These are phyloP conservation scores for Termitomyces sp. DNA, from an alignment of 768 basidiomycete genomes.

Conservation along the genomic window DNA sequence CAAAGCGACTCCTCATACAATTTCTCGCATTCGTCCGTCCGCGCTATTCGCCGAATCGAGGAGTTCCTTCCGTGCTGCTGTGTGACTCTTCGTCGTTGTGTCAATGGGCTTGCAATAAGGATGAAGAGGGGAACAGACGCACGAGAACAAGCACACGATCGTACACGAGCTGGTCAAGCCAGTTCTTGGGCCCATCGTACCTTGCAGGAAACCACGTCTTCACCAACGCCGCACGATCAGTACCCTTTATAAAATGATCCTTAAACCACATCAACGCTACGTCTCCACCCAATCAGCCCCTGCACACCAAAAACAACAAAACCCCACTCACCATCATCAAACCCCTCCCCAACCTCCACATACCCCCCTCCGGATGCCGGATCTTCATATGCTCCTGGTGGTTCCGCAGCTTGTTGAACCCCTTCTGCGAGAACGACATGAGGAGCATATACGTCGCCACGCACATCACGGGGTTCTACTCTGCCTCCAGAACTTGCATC, in stretches of 20 bases:
- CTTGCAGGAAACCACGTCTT: constrained; percentile 86
- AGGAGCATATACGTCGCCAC: constrained; percentile 88
- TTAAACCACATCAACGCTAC: constrained; percentile 90
- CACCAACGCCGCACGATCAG: constrained; percentile 84
- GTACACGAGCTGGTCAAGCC: constrained; percentile 89
- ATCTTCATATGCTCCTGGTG: constrained; percentile 82
- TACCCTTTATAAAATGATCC: constrained; percentile 90
- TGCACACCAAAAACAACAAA: neutral
- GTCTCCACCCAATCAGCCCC: constrained; percentile 1
- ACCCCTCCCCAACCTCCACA: constrained; percentile 74
- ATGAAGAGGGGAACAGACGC: constrained; percentile 24
- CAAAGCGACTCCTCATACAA: constrained; percentile 94
- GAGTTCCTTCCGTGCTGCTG: constrained; percentile 88
- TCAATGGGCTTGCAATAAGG: neutral
- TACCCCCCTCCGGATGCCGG: constrained; percentile 75
- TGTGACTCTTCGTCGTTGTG: constrained; percentile 68
- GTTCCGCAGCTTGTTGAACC: constrained; percentile 77
- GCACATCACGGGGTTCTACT: constrained; percentile 80
- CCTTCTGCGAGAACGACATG: constrained; percentile 91
- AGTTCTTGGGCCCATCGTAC: constrained; percentile 78
- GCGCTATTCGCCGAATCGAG: constrained; percentile 72
- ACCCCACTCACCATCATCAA: constrained; percentile 59
- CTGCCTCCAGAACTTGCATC: constrained; percentile 75
- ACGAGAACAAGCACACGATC: constrained; percentile 88
- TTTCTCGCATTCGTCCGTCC: constrained; percentile 86